These are phyloP conservation scores for Morella rubra DNA, from an alignment of 306 rosid species.

Conservation along the genomic window DNA sequence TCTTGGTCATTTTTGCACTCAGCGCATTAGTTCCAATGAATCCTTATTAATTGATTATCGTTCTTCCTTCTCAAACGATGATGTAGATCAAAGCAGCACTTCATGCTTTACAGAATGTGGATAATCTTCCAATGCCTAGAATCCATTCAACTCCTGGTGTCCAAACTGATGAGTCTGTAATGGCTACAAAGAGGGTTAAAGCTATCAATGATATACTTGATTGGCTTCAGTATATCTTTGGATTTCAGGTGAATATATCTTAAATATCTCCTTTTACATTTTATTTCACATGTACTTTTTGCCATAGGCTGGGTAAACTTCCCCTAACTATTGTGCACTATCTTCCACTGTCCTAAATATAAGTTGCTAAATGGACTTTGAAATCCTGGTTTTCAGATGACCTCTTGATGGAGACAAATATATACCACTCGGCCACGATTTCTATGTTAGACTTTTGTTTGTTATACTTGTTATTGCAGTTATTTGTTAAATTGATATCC, in stretches of 20 bases:
- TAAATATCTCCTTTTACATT: conserved; percentile 11
- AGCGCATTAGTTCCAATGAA: background rate
- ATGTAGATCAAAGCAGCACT: conserved; percentile 79
- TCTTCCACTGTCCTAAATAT: background rate
- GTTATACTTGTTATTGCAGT: background rate
- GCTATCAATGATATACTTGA: conserved; percentile 81
- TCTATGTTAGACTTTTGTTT: background rate
- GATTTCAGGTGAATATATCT: conserved; percentile 75
- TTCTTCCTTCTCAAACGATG: conserved; percentile 17
- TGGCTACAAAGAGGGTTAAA: conserved; percentile 51
- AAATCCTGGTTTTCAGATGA: conserved; percentile 1
- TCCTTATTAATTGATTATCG: conserved; percentile 2
- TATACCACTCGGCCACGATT: conserved; percentile 2
- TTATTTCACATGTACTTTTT: conserved; percentile 2
- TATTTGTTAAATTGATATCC: background rate
- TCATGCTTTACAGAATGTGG: conserved; percentile 57
- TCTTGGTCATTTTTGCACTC: conserved; percentile 1
- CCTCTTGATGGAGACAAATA: background rate
- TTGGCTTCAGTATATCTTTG: conserved; percentile 79
- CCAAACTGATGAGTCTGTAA: conserved; percentile 38
- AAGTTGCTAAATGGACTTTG: conserved; percentile 8
- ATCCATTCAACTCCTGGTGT: conserved; percentile 36
- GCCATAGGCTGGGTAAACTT: background rate
- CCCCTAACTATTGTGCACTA: background rate
- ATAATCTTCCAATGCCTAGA: conserved; percentile 71